phyloP scores from a whole-genome alignment of 495 filamentous ascomycete genomes.

The Rhizodiscina lignyota region DNA sequence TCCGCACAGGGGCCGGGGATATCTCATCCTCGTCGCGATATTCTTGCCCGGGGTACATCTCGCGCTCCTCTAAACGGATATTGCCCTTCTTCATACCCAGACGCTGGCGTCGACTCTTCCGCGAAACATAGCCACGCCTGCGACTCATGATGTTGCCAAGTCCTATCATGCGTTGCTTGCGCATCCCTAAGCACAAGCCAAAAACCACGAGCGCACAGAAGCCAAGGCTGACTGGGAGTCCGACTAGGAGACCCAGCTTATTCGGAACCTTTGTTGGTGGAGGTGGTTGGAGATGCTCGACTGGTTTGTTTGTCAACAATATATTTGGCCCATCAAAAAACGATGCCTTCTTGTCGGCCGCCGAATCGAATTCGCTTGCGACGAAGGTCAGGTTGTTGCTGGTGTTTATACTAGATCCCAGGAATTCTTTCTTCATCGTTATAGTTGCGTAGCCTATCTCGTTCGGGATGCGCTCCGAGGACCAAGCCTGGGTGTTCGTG shows the following conservation, averaged over 20 bases:
- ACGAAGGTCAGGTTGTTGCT: conserved; percentile 14
- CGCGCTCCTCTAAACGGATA: conserved; percentile 10
- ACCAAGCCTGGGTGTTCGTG: conserved; percentile 20
- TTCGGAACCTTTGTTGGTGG: conserved; percentile 7
- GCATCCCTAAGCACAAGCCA: conserved; percentile 15
- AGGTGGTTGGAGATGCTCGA: conserved; percentile 8
- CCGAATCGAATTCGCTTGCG: conserved; percentile 4
- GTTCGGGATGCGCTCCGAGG: conserved; percentile 22
- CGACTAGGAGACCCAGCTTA: conserved; percentile 12
- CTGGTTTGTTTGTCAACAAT: conserved; percentile 8
- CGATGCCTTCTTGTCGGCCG: conserved; percentile 1
- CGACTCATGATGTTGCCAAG: conserved; percentile 15
- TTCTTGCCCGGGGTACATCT: background rate
- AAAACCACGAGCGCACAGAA: conserved; percentile 8
- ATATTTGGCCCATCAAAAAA: conserved; percentile 9
- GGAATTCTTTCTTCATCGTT: conserved; percentile 21
- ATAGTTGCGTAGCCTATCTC: conserved; percentile 23
- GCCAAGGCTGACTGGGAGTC: conserved; percentile 13
- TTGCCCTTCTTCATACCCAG: conserved; percentile 16
- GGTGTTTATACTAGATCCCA: conserved; percentile 17
- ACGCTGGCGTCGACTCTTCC: conserved; percentile 13
- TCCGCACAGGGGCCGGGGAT: too few species aligned
- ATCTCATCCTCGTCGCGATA: background rate
- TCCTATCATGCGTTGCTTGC: conserved; percentile 15
- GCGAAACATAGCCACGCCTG: conserved; percentile 8